phyloP scores from a whole-genome alignment of 139 green algal species.

The Deuterostichococcus epilithicus region DNA sequence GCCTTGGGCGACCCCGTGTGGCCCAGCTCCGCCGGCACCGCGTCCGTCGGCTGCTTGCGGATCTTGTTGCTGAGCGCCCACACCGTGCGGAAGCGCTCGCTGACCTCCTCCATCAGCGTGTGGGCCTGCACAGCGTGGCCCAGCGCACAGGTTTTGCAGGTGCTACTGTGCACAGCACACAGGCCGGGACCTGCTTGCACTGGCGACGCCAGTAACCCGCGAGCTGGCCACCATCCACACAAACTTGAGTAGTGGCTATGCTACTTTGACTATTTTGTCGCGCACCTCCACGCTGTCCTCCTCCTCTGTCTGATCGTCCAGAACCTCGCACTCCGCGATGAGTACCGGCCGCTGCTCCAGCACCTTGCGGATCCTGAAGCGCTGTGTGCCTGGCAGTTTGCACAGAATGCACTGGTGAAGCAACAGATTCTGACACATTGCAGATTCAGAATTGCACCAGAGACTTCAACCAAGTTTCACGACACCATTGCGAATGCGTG shows the following conservation, averaged over 20 bases:
- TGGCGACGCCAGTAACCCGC: too few species aligned
- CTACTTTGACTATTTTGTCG: too few species aligned
- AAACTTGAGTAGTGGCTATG: too few species aligned
- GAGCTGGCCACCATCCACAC: too few species aligned
- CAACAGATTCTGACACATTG: too few species aligned
- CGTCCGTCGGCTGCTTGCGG: background rate
- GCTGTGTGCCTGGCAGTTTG: conserved; percentile 1
- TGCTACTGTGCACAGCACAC: too few species aligned
- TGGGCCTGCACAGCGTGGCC: background rate
- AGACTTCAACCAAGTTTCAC: too few species aligned
- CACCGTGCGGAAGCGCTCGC: background rate
- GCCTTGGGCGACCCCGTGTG: background rate
- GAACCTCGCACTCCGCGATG: conserved; percentile 39
- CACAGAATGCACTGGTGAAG: too few species aligned
- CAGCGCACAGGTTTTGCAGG: too few species aligned
- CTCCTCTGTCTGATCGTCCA: conserved; percentile 9
- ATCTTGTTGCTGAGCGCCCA: background rate
- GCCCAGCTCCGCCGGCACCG: background rate
- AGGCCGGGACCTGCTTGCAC: too few species aligned
- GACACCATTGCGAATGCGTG: background rate
- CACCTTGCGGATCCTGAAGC: conserved; percentile 36
- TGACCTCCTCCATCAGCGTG: background rate
- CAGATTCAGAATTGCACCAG: too few species aligned
- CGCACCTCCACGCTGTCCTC: background rate
- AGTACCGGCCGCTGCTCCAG: conserved; percentile 42